A percentile compares a stretch with the other conserved stretches of the same genome.
Conservation (phyloP, 805 yeast genomes). For the Saccharomycodes ludwigii region DNA sequence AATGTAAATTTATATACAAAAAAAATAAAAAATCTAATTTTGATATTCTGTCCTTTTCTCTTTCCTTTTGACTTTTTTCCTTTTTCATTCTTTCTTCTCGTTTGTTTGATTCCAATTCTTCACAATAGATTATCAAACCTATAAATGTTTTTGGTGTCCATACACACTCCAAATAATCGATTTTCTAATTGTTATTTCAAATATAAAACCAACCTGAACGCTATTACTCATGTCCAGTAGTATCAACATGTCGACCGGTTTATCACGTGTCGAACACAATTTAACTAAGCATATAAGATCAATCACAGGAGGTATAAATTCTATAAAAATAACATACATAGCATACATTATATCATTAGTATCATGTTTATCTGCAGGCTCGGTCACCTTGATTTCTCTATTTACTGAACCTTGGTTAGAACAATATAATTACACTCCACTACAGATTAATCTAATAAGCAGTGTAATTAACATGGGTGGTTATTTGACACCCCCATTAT, state of each 20-base stretch:
- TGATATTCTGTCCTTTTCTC: too few relatives aligned
- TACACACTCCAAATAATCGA: background rate
- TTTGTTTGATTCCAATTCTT: too few relatives aligned
- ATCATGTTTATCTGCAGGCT: slow-evolving; percentile 69
- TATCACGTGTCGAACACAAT: slow-evolving; percentile 20
- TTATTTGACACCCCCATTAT: slow-evolving; percentile 70
- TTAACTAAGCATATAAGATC: slow-evolving; percentile 34
- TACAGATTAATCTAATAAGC: slow-evolving; percentile 61
- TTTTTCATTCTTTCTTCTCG: too few relatives aligned
- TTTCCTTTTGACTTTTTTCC: too few relatives aligned
- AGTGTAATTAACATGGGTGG: slow-evolving; percentile 67
- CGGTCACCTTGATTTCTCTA: slow-evolving; percentile 70
- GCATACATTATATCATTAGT: slow-evolving; percentile 48
- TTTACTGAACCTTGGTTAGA: slow-evolving; percentile 59
- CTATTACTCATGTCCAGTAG: too few relatives aligned
- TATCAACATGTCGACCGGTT: too few relatives aligned
- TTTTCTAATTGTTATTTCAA: background rate
- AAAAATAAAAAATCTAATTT: too few relatives aligned
- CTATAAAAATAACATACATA: slow-evolving; percentile 28
- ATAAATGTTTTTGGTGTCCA: too few relatives aligned
- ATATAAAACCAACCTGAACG: slow-evolving; percentile 8
- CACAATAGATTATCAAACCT: too few relatives aligned
- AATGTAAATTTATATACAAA: too few relatives aligned
- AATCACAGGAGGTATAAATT: slow-evolving; percentile 29
- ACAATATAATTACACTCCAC: slow-evolving; percentile 47